Conservation (phyloP, 192 early-diverging fungal genomes). For the Gryganskiella cystojenkinii region DNA sequence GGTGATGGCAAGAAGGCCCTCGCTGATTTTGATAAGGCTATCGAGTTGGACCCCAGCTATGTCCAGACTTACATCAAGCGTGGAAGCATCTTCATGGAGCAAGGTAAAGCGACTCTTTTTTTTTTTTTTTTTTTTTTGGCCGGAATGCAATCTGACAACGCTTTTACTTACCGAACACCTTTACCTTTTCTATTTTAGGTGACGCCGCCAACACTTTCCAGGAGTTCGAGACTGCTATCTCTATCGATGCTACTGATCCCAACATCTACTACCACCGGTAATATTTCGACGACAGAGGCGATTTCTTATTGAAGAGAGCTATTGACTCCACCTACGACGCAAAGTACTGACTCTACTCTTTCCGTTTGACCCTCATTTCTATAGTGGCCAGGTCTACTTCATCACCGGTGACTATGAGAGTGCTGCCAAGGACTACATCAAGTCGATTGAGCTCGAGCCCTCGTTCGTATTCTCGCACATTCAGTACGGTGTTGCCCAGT, state of each 20-base stretch:
- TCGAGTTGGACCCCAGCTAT: conserved; percentile 80
- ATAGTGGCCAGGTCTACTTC: conserved; percentile 80
- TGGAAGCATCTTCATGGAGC: conserved; percentile 93
- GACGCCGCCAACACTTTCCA: conserved; percentile 69
- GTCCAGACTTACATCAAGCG: conserved; percentile 90
- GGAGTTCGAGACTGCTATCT: conserved; percentile 78
- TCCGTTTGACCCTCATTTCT: background rate
- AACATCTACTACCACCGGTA: conserved; percentile 92
- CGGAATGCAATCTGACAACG: background rate
- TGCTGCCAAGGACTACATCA: conserved; percentile 88
- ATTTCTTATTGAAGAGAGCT: too few relatives aligned
- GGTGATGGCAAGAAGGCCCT: conserved; percentile 82
- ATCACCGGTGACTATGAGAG: conserved; percentile 83
- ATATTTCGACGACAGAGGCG: too few relatives aligned
- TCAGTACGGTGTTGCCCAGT: conserved; percentile 93
- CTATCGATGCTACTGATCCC: conserved; percentile 75
- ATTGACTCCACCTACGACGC: too few relatives aligned
- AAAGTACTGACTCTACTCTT: conserved; percentile 2
- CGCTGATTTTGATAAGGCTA: conserved; percentile 80
- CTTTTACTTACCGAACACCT: background rate
- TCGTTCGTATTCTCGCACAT: conserved; percentile 92
- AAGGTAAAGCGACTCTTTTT: conserved; percentile 54
- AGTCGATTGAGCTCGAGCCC: conserved; percentile 81
- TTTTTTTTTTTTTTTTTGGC: background rate
- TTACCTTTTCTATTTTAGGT: conserved; percentile 22